Base-by-base conservation (phyloP, 192 early-diverging fungal genomes). In the Rhizoclosmatium sp. region DNA sequence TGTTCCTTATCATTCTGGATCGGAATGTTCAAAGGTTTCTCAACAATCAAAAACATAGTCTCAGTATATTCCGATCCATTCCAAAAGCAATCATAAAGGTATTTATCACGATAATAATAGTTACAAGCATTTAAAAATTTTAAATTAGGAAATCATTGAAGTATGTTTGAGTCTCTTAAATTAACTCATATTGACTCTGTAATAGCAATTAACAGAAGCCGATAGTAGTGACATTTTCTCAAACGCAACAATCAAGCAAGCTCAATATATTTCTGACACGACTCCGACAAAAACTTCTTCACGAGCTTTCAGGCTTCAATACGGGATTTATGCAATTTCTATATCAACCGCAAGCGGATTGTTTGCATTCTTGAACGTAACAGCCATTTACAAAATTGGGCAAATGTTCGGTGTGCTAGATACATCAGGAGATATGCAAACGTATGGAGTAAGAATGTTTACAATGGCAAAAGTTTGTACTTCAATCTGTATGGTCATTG, bases 11-110 rank as follows among this genome's bases (percentile, higher is more conserved):
- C 0, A 16, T 54, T 12, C 1, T 54, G 51, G 51, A 54, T 16
- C 51, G 51, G 9, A 54, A 16, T 1, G 51, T 54, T 7, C 5
- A 16, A 54, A 54, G 9, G 51, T 54, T 54, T 54, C 16, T 54
- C 9, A 54, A 7, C 5, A 54, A 54, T 54, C 51, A 54, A 1
- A 7, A 16, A 54, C 51, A 54, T 54, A 12, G 9, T 54, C 16
- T 54, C 9, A 54, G 16, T 16, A 54, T 54, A 7, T 54, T 54
- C 51, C 5, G 51, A 54, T 54, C 51, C 51, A 54, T 54, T 1
- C 51, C 51, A 54, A 54, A 54, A 54, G 51, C 51, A 54, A 54
- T 54, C 16, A 54, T 54, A 54, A 54, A 54, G 51, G 51, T 54
- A 54, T 54, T 54, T 7, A 54, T 12, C 5, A 1, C 51, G 16